phyloP scores from a whole-genome alignment of 768 basidiomycete genomes.

The Tricholoma flavovirens region DNA sequence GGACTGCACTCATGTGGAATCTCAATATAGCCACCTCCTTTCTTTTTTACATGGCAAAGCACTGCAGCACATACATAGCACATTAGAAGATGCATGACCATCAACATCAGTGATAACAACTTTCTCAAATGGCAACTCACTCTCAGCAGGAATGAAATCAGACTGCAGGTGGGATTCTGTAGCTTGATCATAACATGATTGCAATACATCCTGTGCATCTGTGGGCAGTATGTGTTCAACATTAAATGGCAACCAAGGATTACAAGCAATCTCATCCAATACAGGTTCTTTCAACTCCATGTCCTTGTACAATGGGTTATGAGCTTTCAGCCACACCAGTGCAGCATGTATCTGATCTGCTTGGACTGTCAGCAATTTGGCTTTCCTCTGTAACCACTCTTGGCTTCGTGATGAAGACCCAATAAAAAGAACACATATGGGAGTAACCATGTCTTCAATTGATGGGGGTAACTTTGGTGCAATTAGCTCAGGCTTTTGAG shows the following conservation, averaged over 20 bases:
- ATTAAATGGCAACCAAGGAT: conserved; percentile 8
- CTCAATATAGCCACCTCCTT: neutral
- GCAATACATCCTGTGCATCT: neutral
- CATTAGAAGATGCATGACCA: neutral
- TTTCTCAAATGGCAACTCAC: neutral
- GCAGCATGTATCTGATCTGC: too few species aligned
- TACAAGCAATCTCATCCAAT: neutral
- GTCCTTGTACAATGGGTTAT: neutral
- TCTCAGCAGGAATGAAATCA: too few species aligned
- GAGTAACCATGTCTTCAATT: neutral
- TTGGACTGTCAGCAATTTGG: too few species aligned
- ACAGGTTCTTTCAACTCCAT: neutral
- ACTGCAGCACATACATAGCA: neutral
- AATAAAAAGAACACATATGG: neutral
- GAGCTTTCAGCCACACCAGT: neutral
- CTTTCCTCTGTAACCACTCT: too few species aligned
- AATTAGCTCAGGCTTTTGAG: too few species aligned
- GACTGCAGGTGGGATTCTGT: neutral
- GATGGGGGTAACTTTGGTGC: too few species aligned
- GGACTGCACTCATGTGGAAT: neutral
- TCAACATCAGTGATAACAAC: neutral
- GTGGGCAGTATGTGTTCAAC: conserved; percentile 1
- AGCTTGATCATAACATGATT: conserved; percentile 2
- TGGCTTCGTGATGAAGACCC: neutral
- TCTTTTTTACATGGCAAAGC: neutral